Percentiles rank a stretch among this genome's conserved stretches.
Evolutionary conservation across 495 filamentous ascomycete genomes (phyloP).

Genomic region (Tuber brumale): DNA sequence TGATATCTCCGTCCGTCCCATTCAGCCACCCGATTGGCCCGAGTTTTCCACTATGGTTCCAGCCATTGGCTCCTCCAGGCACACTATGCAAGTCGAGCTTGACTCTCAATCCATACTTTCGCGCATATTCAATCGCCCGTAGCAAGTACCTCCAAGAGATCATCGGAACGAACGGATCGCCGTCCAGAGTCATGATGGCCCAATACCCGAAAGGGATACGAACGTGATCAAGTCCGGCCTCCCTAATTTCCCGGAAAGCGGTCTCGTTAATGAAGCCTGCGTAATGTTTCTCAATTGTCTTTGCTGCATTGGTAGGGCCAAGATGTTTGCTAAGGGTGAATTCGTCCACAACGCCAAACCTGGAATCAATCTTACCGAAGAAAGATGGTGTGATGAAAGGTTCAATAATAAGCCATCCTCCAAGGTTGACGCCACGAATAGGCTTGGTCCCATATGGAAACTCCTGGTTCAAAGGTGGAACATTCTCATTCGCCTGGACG

Average conservation of each 20-base stretch:
- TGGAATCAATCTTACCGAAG: constrained; percentile 59
- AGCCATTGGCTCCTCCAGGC: constrained; percentile 81
- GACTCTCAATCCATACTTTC: constrained; percentile 87
- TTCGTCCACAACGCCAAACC: constrained; percentile 69
- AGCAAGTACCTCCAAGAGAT: constrained; percentile 92
- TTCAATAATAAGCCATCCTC: constrained; percentile 90
- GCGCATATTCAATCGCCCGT: constrained; percentile 81
- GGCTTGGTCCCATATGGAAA: constrained; percentile 72
- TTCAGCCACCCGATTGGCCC: constrained; percentile 71
- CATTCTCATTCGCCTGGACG: constrained; percentile 64
- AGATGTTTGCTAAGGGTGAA: constrained; percentile 68
- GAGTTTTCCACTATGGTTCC: constrained; percentile 77
- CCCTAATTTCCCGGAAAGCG: constrained; percentile 74
- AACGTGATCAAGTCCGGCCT: constrained; percentile 91
- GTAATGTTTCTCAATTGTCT: constrained; percentile 81
- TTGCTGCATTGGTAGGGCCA: constrained; percentile 54
- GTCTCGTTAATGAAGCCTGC: constrained; percentile 74
- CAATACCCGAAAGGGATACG: constrained; percentile 94
- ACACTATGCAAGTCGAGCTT: constrained; percentile 89
- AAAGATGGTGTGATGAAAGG: constrained; percentile 93
- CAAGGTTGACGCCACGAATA: constrained; percentile 84
- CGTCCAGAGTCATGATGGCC: constrained; percentile 78
- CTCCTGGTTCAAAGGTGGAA: constrained; percentile 65
- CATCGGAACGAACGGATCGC: constrained; percentile 80
- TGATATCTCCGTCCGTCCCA: constrained; percentile 60